Conservation (phyloP, 2,329 filamentous ascomycete genomes). For the Stagonosporopsis vannaccii region DNA sequence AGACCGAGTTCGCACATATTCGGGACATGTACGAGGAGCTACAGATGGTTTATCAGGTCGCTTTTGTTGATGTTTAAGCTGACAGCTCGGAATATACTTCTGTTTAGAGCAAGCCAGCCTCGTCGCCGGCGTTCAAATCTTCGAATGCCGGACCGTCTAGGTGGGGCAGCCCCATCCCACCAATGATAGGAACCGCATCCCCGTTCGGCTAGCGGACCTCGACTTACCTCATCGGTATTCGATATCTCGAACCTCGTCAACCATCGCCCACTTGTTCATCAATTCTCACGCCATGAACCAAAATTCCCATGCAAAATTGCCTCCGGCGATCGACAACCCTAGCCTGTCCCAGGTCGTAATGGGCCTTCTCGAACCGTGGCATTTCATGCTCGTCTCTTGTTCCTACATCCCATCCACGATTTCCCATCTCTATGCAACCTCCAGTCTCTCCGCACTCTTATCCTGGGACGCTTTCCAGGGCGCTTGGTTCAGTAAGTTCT, state of each 20-base stretch:
- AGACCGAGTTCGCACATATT: conserved; percentile 2
- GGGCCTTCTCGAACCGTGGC: conserved; percentile 22
- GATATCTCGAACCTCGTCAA: not conserved
- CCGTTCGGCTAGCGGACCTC: not conserved
- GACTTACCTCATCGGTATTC: conserved; percentile 3
- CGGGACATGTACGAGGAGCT: conserved; percentile 13
- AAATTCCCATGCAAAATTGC: not conserved
- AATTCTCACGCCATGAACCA: not conserved
- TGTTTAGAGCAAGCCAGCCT: not conserved
- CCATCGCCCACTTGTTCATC: not conserved
- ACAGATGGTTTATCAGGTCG: conserved; percentile 6
- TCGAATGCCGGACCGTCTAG: too few relatives aligned
- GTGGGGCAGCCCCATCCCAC: not conserved
- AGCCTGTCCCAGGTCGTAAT: not conserved
- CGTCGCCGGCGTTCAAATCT: not conserved
- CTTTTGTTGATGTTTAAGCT: conserved; percentile 6
- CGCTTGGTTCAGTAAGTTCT: conserved; percentile 27
- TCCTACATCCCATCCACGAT: conserved; percentile 19
- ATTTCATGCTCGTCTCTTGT: conserved; percentile 19
- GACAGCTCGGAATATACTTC: not conserved
- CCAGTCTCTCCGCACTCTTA: conserved; percentile 8
- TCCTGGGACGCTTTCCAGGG: conserved; percentile 19
- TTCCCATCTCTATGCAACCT: conserved; percentile 7
- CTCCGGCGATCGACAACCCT: not conserved
- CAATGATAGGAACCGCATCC: not conserved